phyloP scores from a whole-genome alignment of 345 rosid genomes.

The Citrus hindsii region DNA sequence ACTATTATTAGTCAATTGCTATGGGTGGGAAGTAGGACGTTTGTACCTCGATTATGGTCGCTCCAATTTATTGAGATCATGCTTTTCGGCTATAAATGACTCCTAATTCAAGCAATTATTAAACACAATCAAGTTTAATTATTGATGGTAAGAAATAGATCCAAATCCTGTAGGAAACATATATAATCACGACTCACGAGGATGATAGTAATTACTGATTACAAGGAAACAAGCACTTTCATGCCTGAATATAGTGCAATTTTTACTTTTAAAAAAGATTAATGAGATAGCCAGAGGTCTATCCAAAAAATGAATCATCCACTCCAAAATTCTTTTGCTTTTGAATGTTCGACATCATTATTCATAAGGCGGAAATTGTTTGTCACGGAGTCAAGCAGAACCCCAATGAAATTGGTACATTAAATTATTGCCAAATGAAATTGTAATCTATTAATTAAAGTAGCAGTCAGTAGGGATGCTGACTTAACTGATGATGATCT shows the following conservation, averaged over 20 bases:
- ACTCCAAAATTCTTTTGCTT: not conserved
- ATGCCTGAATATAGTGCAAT: too few relatives aligned
- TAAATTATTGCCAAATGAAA: not conserved
- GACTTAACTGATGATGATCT: constrained; percentile 13
- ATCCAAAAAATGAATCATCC: not conserved
- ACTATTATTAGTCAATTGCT: not conserved
- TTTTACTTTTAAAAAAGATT: too few relatives aligned
- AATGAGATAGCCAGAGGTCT: not conserved
- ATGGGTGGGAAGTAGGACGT: not conserved
- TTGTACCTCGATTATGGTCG: not conserved
- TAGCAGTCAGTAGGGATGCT: constrained; percentile 14
- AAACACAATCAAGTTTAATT: not conserved
- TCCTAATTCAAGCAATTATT: not conserved
- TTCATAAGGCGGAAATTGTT: not conserved
- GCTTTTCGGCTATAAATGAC: not conserved
- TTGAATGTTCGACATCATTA: not conserved
- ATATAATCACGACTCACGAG: not conserved
- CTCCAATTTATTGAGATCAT: not conserved
- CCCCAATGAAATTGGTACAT: not conserved
- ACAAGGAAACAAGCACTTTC: too few relatives aligned
- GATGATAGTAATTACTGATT: not conserved
- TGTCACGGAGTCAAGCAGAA: not conserved
- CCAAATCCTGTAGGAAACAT: not conserved
- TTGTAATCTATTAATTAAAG: not conserved
- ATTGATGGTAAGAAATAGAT: not conserved